Conservation (phyloP, 2,329 filamentous ascomycete species). For the Pseudocercospora musae region DNA sequence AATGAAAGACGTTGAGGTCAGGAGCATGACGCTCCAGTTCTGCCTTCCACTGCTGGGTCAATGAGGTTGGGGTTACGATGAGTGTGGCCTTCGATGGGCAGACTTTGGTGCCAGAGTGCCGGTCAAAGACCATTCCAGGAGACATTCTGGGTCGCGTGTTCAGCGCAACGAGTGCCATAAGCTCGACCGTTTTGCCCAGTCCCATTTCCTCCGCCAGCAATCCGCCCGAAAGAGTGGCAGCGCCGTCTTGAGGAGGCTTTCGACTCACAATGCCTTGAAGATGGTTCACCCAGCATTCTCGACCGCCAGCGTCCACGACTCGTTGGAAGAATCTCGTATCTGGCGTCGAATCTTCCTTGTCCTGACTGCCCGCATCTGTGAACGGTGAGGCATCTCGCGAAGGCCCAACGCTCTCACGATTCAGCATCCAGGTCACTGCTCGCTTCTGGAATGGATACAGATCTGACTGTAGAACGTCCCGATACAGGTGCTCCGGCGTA, state of each 20-base stretch:
- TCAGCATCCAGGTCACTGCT: slow-evolving; percentile 67
- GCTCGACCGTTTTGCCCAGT: slow-evolving; percentile 74
- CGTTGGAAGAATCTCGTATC: slow-evolving; percentile 15
- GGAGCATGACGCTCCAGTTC: slow-evolving; percentile 59
- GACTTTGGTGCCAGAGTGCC: slow-evolving; percentile 45
- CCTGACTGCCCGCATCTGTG: neutral
- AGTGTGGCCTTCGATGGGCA: slow-evolving; percentile 55
- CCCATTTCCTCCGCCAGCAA: slow-evolving; percentile 82
- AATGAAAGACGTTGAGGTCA: slow-evolving; percentile 54
- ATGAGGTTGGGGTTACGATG: slow-evolving; percentile 60
- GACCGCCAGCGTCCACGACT: slow-evolving; percentile 47
- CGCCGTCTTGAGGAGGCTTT: slow-evolving; percentile 33
- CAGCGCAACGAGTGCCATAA: slow-evolving; percentile 66
- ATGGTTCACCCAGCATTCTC: slow-evolving; percentile 57
- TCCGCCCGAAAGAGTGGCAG: slow-evolving; percentile 54
- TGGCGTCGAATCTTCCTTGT: neutral
- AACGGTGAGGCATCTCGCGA: slow-evolving; percentile 1
- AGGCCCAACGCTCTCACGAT: slow-evolving; percentile 55
- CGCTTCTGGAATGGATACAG: slow-evolving; percentile 72
- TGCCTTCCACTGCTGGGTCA: slow-evolving; percentile 61
- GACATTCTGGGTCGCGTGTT: slow-evolving; percentile 49
- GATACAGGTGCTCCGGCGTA: slow-evolving; percentile 5
- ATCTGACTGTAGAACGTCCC: slow-evolving; percentile 30
- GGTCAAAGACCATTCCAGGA: slow-evolving; percentile 32
- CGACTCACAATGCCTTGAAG: slow-evolving; percentile 56